phyloP scores from a whole-genome alignment of 345 rosid species.

The Aquilaria yunnanensis region DNA sequence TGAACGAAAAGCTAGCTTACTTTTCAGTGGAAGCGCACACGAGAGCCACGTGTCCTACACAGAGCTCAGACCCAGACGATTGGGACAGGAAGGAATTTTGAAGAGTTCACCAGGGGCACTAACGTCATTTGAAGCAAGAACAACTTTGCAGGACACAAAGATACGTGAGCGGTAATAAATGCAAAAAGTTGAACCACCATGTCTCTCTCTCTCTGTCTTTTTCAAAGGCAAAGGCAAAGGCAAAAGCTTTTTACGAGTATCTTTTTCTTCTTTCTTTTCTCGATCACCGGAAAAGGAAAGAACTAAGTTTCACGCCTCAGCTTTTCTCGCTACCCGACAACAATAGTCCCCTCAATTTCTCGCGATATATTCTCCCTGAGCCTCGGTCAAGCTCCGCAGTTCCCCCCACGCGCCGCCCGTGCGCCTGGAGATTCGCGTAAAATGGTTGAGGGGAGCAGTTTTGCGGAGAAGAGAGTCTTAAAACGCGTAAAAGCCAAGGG shows the following conservation, averaged over 20 bases:
- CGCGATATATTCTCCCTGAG: slow-evolving; percentile 2
- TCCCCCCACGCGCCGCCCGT: not conserved
- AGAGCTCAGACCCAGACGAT: too few species aligned
- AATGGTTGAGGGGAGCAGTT: slow-evolving; percentile 16
- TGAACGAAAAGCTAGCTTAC: too few species aligned
- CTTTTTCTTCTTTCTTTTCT: slow-evolving; percentile 2
- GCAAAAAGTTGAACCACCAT: slow-evolving; percentile 41
- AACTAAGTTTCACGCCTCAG: slow-evolving; percentile 36
- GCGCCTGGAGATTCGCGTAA: not conserved
- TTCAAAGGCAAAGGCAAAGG: slow-evolving; percentile 4
- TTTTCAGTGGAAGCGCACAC: too few species aligned
- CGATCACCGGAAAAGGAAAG: slow-evolving; percentile 26
- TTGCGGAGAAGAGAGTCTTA: slow-evolving; percentile 25
- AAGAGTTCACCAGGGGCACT: too few species aligned
- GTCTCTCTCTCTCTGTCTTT: slow-evolving; percentile 12
- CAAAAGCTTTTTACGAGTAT: too few species aligned
- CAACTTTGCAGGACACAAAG: slow-evolving; percentile 12
- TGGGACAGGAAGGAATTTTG: too few species aligned
- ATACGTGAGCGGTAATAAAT: slow-evolving; percentile 48
- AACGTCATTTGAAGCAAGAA: too few species aligned
- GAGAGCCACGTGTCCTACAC: too few species aligned
- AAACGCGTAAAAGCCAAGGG: slow-evolving; percentile 69
- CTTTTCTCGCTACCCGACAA: slow-evolving; percentile 32
- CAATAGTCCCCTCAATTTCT: not conserved
- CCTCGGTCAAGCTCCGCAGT: not conserved